Base-by-base conservation (phyloP, 1,284 basidiomycete species). In the Leccinum subrobustum region DNA sequence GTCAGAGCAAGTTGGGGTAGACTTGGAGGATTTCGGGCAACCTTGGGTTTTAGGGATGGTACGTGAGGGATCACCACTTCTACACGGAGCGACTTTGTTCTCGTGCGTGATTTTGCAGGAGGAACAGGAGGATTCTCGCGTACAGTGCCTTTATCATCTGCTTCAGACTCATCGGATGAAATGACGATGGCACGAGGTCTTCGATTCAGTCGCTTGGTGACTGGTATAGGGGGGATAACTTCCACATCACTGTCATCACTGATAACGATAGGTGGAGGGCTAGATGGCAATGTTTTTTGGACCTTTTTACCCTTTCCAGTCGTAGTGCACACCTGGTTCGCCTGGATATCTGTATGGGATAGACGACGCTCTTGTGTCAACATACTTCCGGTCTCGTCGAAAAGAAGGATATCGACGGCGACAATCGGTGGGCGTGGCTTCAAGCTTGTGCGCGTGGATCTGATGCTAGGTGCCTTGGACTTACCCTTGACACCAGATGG, bases 351-450 rank as follows among this genome's bases (percentile, higher is more conserved):
- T 12, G 74, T 73, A 50, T 74, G 73, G 6, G 81, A 81, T 9
- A 81, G 72, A 54, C 85, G 75, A 59, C 77, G 73, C 44, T 91
- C 88, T 68, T 83, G 79, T 61, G 79, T 82, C 53, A 90, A 62
- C 42, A 76, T 81, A 57, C 74, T 77, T 9, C 88, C 89, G 47
- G 77, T 69, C 23, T 81, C 77, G 67, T 91, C 88, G 27, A 90
- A 61, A 47, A 88, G 74, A 39, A 85, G 76, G 52, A 92, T 91
- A 44, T 91, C 87, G 52, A 91, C 78, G 54, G 86, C 77, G 11
- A 89, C 77, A 20, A 81, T 75, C 1, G 83, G 81, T 4, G 79
- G 76, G 44, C 76, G 74, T 14, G 76, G 72, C 62, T 80, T 80
- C 42, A 72, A 66, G 50, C 61, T 70, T 67, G 57, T 65, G 59